A percentile compares a stretch with the other conserved stretches of the same genome.
Evolutionary conservation across 345 rosid species (phyloP).

Genomic region (Arabis hirsuta): DNA sequence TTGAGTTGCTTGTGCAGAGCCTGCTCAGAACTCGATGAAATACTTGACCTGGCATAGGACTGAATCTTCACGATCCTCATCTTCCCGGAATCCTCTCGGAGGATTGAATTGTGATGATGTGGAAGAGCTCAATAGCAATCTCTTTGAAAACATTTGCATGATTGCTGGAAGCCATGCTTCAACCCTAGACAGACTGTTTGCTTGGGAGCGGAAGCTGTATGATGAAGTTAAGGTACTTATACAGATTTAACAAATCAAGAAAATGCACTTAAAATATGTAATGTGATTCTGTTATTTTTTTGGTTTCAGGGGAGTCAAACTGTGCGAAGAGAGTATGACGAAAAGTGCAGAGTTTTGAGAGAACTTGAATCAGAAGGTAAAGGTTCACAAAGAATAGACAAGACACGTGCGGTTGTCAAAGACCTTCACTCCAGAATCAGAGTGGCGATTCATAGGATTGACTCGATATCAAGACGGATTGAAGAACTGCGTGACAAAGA

Average conservation of each 20-base stretch:
- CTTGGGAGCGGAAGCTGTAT: constrained; percentile 98
- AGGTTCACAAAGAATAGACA: constrained; percentile 59
- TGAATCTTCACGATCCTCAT: constrained; percentile 75
- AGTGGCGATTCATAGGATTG: constrained; percentile 90
- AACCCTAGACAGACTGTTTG: constrained; percentile 86
- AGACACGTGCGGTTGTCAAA: constrained; percentile 87
- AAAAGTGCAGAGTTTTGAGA: constrained; percentile 63
- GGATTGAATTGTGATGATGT: constrained; percentile 63
- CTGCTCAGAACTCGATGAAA: constrained; percentile 62
- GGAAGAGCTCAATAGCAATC: constrained; percentile 64
- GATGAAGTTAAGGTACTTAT: constrained; percentile 92
- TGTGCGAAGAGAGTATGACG: constrained; percentile 74
- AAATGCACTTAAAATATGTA: constrained; percentile 6
- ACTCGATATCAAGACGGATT: constrained; percentile 83
- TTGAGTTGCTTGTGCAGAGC: constrained; percentile 52
- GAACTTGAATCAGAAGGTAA: constrained; percentile 74
- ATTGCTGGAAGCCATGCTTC: constrained; percentile 95
- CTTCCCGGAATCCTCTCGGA: constrained; percentile 73
- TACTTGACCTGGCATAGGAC: constrained; percentile 97
- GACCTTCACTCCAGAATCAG: constrained; percentile 93
- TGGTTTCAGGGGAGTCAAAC: constrained; percentile 74
- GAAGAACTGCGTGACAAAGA: constrained; percentile 93
- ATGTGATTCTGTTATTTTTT: neutral
- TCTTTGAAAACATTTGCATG: constrained; percentile 77
- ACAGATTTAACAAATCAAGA: neutral